Conservation (phyloP, 2,329 filamentous ascomycete species). For the Fusarium tuaranense region DNA sequence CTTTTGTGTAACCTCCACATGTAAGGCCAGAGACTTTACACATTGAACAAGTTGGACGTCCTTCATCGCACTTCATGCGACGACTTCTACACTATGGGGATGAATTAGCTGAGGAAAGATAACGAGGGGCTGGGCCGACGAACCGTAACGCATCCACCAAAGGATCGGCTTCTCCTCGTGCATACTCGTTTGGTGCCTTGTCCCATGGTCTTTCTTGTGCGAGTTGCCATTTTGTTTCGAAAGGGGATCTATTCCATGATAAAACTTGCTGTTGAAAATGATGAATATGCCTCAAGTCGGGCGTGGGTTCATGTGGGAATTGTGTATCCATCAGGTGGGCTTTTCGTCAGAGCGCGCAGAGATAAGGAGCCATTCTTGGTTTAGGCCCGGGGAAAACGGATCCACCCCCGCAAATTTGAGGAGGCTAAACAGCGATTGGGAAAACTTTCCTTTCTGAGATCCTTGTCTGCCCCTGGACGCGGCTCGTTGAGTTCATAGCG, state of each 20-base stretch:
- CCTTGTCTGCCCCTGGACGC: not conserved
- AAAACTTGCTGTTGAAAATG: slow-evolving; percentile 13
- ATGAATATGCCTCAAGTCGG: slow-evolving; percentile 4
- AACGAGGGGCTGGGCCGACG: not conserved
- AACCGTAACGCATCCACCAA: slow-evolving; percentile 32
- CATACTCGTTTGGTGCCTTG: not conserved
- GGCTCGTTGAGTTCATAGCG: not conserved
- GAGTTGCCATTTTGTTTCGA: slow-evolving; percentile 5
- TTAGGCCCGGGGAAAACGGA: not conserved
- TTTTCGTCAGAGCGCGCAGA: not conserved
- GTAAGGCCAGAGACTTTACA: slow-evolving; percentile 12
- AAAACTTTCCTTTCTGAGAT: slow-evolving; percentile 25
- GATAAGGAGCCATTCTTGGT: not conserved
- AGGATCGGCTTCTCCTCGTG: slow-evolving; percentile 17
- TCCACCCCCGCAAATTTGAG: slow-evolving; percentile 17
- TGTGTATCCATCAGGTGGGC: not conserved
- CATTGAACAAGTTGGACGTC: slow-evolving; percentile 24
- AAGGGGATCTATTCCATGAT: not conserved
- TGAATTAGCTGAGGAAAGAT: not conserved
- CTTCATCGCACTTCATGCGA: slow-evolving; percentile 35
- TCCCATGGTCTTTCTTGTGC: not conserved
- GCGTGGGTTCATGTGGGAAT: not conserved
- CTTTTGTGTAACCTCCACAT: slow-evolving; percentile 31
- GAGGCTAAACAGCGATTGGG: slow-evolving; percentile 5
- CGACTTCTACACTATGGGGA: slow-evolving; percentile 21